Evolutionary conservation across 2,329 filamentous ascomycete species (phyloP).

Genomic region (Ambrosiella cleistominuta): DNA sequence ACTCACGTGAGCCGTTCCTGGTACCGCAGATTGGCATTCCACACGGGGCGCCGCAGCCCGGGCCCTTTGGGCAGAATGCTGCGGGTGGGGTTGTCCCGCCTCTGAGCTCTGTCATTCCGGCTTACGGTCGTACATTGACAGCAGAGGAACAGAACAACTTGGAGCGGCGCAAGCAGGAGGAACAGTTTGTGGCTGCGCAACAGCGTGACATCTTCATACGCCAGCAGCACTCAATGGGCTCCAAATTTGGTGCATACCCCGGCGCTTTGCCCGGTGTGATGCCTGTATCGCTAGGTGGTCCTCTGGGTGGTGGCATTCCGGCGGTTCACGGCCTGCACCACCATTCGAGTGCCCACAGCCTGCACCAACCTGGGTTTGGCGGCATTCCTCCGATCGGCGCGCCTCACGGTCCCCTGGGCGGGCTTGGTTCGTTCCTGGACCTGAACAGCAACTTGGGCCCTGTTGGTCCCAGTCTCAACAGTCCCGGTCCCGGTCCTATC

Average conservation of each 20-base stretch:
- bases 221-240: constrained; percentile 42
- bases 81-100: constrained; percentile 60
- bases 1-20: constrained; percentile 90
- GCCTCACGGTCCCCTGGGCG: not conserved
- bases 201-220: constrained; percentile 86
- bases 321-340: constrained; percentile 46
- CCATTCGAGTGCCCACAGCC: constrained; percentile 83
- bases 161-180: constrained; percentile 91
- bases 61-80: constrained; percentile 31
- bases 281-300: no score
- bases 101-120: constrained; percentile 83
- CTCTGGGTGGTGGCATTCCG: not conserved
- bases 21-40: constrained; percentile 93
- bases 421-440: not conserved
- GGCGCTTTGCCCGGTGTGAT: not conserved
- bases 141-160: constrained; percentile 96
- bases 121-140: constrained; percentile 88
- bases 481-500: not conserved
- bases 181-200: constrained; percentile 89
- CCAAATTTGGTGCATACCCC: constrained; percentile 33
- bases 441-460: not conserved
- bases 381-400: constrained; percentile 38
- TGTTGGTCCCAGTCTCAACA: not conserved
- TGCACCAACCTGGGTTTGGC: constrained; percentile 92
- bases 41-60: constrained; percentile 53